Base-by-base conservation (phyloP, 169 alveolate genomes). In the Neospora caninum region DNA sequence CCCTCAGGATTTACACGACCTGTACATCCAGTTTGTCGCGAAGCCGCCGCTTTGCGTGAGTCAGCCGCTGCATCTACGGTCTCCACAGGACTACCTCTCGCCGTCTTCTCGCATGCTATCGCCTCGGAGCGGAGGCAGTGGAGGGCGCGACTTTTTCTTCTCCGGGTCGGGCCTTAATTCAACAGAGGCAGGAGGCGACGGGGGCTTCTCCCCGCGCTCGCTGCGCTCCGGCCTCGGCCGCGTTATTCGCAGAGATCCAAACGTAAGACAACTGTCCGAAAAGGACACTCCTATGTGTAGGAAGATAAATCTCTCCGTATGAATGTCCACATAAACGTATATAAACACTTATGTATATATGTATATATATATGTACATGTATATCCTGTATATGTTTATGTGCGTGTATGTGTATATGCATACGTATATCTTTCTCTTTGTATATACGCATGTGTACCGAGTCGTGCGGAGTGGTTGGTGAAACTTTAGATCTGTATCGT, bases 141-240 rank as follows among this genome's bases (percentile, higher is more conserved):
- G n/a, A 7, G 89, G 69, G 29, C 4, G 89, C 2, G 86, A 38
- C 73, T 27, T 64, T 22, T 64, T 64, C 34, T 29, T 29, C 86
- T 13, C 89, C 25, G 89, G 89, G 69, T 22, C 89, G 38, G 89
- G 88, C 53, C 54, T 31, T 13, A 25, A 22, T 34, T 38, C 43
- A 10, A 2, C 89, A 38, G 89, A 27, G 22, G 89, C 58, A 13
- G 41, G 22, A n/a, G 89, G 69, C n/a, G 89, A 27, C 41, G 89
- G 38, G 89, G 39, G 31, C 38, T 0, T 7, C 67, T n/a, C 45
- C 16, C 31, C 89, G 38, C 89, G 22, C 41, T 7, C 69, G 0
- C 89, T 82, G 42, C 89, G 89, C 38, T 82, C 89, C 54, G 39
- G 41, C n/a, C 89, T 82, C 34, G 89, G 89, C n/a, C 27, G 89